Base-by-base conservation (phyloP, 257 asterid species). In the Fraxinus anomala region DNA sequence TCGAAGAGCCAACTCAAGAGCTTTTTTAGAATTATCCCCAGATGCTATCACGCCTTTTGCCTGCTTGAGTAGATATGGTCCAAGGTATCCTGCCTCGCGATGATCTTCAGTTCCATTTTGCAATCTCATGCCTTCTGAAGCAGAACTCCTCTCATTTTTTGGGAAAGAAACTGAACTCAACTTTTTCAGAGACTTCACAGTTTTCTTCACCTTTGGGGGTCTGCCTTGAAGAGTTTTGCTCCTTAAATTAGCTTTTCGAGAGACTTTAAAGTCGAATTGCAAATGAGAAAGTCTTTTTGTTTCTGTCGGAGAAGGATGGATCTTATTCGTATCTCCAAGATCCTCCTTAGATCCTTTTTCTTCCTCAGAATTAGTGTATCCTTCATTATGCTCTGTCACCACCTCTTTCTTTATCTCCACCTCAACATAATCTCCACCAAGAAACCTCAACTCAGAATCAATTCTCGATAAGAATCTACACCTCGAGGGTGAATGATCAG, bases 41-140 rank as follows among this genome's bases (percentile, higher is more conserved):
- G 90, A 66, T 1, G 88, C 66, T 80, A 92, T 80, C 83, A 90
- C 47, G 28, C 87, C 92, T 80, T 92, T 86, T 9, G 97, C 97
- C 79, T 93, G 98, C 82, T 96, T 96, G 71, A 96, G 97, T 36
- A 93, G 49, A 84, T 89, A 91, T 1, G 96, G 91, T 14, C 97
- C 98, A n/a, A 96, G 90, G 33, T 90, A 91, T n/a, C 77, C 91
- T 4, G 79, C 80, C 9, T 89, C 86, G 0, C 80, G 72, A 4
- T 80, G 74, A 42, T 86, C 88, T 34, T 70, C 85, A n/a, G 68
- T 74, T 36, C 85, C 86, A 67, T 77, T 85, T 74, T 74, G 87
- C 74, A 24, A 33, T 71, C 74, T 86, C 44, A 34, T 65, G 28
- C 83, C 85, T 2, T 72, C 88, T 39, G 73, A 70, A 37, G 86